Evolutionary conservation across 768 basidiomycete species (phyloP).

Genomic region (Boletus rubescentipes): DNA sequence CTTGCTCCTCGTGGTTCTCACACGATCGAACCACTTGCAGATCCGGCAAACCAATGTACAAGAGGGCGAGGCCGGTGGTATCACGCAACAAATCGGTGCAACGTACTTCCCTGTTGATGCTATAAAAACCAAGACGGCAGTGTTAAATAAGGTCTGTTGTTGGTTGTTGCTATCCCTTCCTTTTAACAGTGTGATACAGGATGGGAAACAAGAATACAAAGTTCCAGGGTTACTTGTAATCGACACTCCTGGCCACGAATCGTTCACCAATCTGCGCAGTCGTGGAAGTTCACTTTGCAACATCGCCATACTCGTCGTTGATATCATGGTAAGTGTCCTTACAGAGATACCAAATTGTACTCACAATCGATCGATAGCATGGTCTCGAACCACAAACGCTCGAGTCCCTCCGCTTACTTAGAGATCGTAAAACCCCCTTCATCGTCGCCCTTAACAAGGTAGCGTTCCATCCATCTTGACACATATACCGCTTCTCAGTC

Average conservation of each 20-base stretch:
- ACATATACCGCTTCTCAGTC: constrained; percentile 9
- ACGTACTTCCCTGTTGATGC: constrained; percentile 98
- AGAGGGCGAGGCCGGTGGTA: constrained; percentile 99
- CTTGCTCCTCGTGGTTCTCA: constrained; percentile 2
- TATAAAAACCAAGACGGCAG: constrained; percentile 88
- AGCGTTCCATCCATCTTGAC: neutral
- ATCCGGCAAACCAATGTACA: constrained; percentile 99
- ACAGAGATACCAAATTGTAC: neutral
- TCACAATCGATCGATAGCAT: constrained; percentile 54
- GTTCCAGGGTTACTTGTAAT: constrained; percentile 95
- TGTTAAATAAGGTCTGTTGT: constrained; percentile 76
- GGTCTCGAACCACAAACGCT: constrained; percentile 97
- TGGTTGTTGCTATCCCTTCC: neutral
- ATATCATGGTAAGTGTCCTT: constrained; percentile 77
- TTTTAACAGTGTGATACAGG: constrained; percentile 41
- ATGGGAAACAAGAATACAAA: constrained; percentile 87
- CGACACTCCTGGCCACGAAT: constrained; percentile 99
- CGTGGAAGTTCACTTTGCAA: constrained; percentile 98
- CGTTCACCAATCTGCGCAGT: constrained; percentile 93
- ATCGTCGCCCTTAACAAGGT: constrained; percentile 98
- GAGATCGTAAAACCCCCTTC: constrained; percentile 95
- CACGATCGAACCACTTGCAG: constrained; percentile 37
- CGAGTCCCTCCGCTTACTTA: constrained; percentile 88
- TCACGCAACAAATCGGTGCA: constrained; percentile 99
- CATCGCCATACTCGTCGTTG: constrained; percentile 97